Base-by-base conservation (phyloP, 2,329 filamentous ascomycete species). In the Westerdykella ornata region DNA sequence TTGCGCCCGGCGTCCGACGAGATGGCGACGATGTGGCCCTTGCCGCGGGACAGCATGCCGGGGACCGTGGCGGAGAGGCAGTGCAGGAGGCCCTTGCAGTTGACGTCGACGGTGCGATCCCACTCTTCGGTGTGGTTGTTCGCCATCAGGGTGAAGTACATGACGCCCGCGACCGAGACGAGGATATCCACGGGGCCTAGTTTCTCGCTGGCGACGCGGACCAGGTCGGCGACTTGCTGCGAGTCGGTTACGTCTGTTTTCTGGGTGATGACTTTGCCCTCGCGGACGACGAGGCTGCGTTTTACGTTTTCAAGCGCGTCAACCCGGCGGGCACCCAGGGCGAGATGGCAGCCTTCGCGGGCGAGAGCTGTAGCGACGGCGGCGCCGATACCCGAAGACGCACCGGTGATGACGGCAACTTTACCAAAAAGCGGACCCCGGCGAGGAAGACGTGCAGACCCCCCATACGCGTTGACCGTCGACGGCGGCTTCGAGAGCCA, bases 81-180 rank as follows among this genome's bases (percentile, higher is more conserved):
- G 71, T 90, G 76, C 40, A 89, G 70, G 1, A 90, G 74, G 29
- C 85, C 85, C 67, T 89, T 89, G 78, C 85, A 89, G 70, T 90
- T 90, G 52, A 90, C 84, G 54, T 89, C 85, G 32, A 90, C 84
- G 0, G 85, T 89, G 43, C 78, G 82, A 48, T 88, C 81, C 85
- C 85, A 90, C 54, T 90, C 81, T 4, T 85, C 82, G 0, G 72
- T 77, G 48, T 84, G 76, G 13, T 71, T 75, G 59, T 88, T 89
- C 42, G 81, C 78, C 85, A 90, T 89, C 80, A 89, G 81, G 41
- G 85, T 89, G 19, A 81, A 90, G 69, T 90, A 90, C 85, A 90
- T 90, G 59, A 90, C 85, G 28, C 85, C 85, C 0, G 85, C 86
- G 56, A 84, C 87, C 31, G 80, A 80, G 37, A 90, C 78, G n/a